Percentiles rank a stretch among this genome's conserved stretches.
Conservation (phyloP, 805 yeast genomes). For the Schizosaccharomyces cryophilus region DNA sequence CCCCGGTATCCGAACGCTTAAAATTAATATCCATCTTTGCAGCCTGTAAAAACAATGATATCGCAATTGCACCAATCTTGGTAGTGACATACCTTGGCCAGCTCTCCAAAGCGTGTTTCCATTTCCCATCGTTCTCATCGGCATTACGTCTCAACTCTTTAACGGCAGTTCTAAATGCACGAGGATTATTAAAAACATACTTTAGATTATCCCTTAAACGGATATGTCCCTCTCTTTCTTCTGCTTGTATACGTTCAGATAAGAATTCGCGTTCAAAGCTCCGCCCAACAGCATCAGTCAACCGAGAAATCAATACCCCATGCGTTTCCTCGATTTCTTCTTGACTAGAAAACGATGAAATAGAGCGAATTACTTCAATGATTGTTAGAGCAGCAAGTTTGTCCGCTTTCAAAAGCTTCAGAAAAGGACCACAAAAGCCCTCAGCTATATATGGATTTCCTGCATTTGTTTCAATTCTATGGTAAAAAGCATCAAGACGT, state of each 20-base stretch:
- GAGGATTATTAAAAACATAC: slow-evolving; percentile 2
- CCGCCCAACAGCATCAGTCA: slow-evolving; percentile 56
- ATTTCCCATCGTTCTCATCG: background rate
- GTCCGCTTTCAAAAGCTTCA: slow-evolving; percentile 47
- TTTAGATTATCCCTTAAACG: background rate
- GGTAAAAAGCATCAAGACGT: slow-evolving; percentile 20
- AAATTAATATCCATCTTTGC: slow-evolving; percentile 66
- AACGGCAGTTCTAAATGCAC: background rate
- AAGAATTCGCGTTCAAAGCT: slow-evolving; percentile 69
- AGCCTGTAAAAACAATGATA: slow-evolving; percentile 50
- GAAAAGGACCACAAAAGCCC: slow-evolving; percentile 42
- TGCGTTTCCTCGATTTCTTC: slow-evolving; percentile 14
- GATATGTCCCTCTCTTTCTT: slow-evolving; percentile 14
- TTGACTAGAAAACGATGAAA: no score
- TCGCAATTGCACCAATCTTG: slow-evolving; percentile 57
- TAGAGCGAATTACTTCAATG: slow-evolving; percentile 42
- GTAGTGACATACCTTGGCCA: slow-evolving; percentile 40
- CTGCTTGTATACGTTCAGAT: slow-evolving; percentile 35
- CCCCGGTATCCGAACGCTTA: slow-evolving; percentile 53
- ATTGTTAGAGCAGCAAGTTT: slow-evolving; percentile 67
- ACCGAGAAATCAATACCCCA: slow-evolving; percentile 66
- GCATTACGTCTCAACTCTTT: background rate
- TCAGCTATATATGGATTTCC: slow-evolving; percentile 7
- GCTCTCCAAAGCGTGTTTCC: slow-evolving; percentile 4
- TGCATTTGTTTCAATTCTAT: slow-evolving; percentile 13